Conservation (phyloP, 2,329 filamentous ascomycete genomes). For the Phyllosticta paracitricarpa region DNA sequence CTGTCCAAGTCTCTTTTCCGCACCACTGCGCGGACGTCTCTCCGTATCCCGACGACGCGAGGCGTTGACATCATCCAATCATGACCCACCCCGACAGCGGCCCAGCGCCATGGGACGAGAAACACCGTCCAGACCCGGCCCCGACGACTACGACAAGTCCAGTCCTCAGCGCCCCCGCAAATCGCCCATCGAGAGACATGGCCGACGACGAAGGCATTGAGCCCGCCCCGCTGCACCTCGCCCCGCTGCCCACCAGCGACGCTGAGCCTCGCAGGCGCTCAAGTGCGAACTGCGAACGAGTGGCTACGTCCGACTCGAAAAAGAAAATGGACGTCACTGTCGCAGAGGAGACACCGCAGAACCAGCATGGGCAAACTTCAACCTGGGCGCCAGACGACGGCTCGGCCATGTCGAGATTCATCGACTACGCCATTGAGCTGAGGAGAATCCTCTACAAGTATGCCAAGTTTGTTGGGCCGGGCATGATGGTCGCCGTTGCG, state of each 20-base stretch:
- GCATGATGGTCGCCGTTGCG: conserved; percentile 49
- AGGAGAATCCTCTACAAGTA: conserved; percentile 35
- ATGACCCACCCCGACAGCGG: background rate
- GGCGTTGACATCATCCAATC: background rate
- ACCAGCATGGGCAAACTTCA: background rate
- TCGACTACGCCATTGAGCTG: background rate
- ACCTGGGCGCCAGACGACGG: background rate
- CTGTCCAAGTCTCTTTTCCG: background rate
- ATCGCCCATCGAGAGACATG: background rate
- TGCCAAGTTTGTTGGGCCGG: conserved; percentile 53
- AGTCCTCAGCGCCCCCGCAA: background rate
- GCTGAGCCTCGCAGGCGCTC: background rate
- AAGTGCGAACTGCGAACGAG: background rate
- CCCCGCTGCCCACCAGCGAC: background rate
- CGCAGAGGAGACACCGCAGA: conserved; percentile 12
- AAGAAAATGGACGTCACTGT: background rate
- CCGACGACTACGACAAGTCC: background rate
- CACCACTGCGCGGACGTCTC: background rate
- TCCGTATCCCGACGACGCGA: background rate
- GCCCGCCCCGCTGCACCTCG: background rate
- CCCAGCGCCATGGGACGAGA: background rate
- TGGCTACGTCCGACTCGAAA: background rate
- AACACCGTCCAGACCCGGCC: background rate
- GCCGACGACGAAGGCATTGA: background rate
- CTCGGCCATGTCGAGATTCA: background rate